Conservation (phyloP, 805 yeast genomes). For the Cyberlindnera lachancei region DNA sequence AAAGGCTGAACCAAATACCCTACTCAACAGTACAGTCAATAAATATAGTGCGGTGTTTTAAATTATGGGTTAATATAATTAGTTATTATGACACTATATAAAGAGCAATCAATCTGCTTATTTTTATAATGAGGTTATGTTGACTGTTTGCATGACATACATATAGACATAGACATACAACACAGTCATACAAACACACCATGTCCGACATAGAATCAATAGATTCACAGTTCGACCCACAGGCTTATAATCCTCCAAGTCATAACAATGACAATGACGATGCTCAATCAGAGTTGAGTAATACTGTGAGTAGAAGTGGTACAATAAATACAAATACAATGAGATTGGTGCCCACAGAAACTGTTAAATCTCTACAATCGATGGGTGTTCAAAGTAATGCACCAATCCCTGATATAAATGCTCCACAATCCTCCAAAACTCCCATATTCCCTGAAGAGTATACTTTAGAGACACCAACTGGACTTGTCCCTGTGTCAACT, state of each 20-base stretch:
- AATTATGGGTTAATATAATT: no score
- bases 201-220: slow-evolving; percentile 19
- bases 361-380: slow-evolving; percentile 58
- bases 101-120: no score
- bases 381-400: slow-evolving; percentile 51
- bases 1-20: no score
- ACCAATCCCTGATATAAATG: slow-evolving; percentile 48
- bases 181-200: not conserved
- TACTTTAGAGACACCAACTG: slow-evolving; percentile 80
- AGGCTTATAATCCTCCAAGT: slow-evolving; percentile 36
- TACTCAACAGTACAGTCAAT: no score
- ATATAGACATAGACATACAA: not conserved
- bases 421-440: slow-evolving; percentile 44
- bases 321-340: slow-evolving; percentile 18
- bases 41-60: no score
- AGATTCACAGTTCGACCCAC: slow-evolving; percentile 23
- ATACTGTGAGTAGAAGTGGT: slow-evolving; percentile 17
- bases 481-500: slow-evolving; percentile 76
- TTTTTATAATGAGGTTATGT: no score
- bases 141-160: no score
- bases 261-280: slow-evolving; percentile 34
- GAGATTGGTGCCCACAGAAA: slow-evolving; percentile 55
- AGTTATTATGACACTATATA: no score
- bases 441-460: slow-evolving; percentile 92
- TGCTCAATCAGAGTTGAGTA: slow-evolving; percentile 37